Evolutionary conservation across 2,329 filamentous ascomycete genomes (phyloP).

Genomic region (Neofusicoccum ribis): DNA sequence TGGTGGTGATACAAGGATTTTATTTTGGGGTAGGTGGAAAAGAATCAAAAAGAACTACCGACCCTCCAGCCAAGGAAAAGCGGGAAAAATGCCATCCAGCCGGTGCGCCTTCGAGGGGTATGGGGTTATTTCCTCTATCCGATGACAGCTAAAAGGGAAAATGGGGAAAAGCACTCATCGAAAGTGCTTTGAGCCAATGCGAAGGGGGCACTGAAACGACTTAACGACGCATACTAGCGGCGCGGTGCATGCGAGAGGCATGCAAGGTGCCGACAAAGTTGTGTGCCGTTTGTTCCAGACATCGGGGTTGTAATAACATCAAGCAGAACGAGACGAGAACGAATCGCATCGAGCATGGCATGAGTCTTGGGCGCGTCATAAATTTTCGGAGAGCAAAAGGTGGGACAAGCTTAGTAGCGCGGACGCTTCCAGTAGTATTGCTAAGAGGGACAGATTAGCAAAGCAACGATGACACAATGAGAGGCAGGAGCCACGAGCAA

Average conservation of each 20-base stretch:
- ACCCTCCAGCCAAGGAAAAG: background rate
- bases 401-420: slow-evolving; percentile 31
- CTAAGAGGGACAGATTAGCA: slow-evolving; percentile 38
- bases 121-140: background rate
- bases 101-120: background rate
- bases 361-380: background rate
- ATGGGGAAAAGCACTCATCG: background rate
- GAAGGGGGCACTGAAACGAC: too few species aligned
- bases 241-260: background rate
- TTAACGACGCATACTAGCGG: background rate
- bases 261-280: background rate
- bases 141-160: background rate
- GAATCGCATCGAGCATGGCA: background rate
- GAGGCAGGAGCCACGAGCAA: too few species aligned
- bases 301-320: background rate
- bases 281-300: background rate
- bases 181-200: background rate
- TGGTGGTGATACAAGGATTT: background rate
- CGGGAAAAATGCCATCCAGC: background rate
- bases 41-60: background rate
- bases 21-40: background rate
- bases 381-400: background rate
- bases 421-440: slow-evolving; percentile 74
- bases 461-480: slow-evolving; percentile 20
- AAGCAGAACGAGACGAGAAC: background rate